Conservation (phyloP, 305 asterid genomes). For the Fraxinus nigra region DNA sequence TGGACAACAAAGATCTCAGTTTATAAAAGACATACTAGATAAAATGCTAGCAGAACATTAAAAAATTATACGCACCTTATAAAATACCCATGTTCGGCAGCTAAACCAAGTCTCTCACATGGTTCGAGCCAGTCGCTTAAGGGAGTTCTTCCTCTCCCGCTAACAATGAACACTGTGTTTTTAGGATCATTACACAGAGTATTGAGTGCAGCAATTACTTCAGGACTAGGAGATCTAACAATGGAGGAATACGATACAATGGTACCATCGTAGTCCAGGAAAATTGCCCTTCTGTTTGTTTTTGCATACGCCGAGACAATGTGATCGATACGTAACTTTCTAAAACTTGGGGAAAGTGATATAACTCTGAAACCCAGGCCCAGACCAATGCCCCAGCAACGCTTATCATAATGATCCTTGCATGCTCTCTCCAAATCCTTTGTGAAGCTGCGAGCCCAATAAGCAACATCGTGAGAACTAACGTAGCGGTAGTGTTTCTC, state of each 20-base stretch:
- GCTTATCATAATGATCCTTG: constrained; percentile 72
- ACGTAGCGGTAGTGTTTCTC: constrained; percentile 82
- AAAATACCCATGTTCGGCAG: constrained; percentile 86
- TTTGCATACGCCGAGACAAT: constrained; percentile 60
- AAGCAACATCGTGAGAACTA: constrained; percentile 77
- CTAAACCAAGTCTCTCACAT: constrained; percentile 67
- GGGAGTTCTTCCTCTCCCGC: constrained; percentile 69
- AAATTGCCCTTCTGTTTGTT: constrained; percentile 72
- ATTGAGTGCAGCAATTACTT: constrained; percentile 55
- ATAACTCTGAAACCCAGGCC: constrained; percentile 79
- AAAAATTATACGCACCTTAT: constrained; percentile 42
- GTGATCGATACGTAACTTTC: constrained; percentile 62
- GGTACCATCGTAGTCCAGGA: constrained; percentile 89
- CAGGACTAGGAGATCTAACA: constrained; percentile 57
- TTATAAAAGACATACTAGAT: neutral
- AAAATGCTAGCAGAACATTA: neutral
- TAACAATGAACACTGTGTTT: constrained; percentile 76
- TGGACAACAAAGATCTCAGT: neutral
- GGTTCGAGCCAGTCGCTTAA: constrained; percentile 74
- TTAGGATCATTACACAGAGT: constrained; percentile 60
- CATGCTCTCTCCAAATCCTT: constrained; percentile 81
- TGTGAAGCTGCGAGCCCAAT: constrained; percentile 84
- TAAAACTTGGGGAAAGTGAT: constrained; percentile 77
- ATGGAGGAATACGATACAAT: constrained; percentile 66
- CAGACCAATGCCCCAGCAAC: constrained; percentile 84